phyloP scores from a whole-genome alignment of 129 eudicot genomes.

The Lactuca sativa region DNA sequence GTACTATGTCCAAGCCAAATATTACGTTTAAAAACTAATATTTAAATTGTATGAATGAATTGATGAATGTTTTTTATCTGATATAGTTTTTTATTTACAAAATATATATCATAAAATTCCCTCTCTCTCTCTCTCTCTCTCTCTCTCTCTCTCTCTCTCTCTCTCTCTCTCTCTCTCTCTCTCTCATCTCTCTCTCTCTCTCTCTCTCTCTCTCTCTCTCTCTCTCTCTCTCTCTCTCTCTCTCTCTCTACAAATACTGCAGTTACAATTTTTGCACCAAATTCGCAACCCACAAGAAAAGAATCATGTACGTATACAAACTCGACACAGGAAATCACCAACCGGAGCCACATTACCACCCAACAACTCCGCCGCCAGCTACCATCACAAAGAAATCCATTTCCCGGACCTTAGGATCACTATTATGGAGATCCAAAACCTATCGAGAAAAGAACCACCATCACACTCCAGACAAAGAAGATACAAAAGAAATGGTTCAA shows the following conservation, averaged over 20 bases:
- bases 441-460: conserved; percentile 25
- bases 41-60: background rate
- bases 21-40: too few relatives aligned
- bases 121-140: background rate
- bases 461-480: conserved; percentile 14
- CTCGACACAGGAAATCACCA: conserved; percentile 44
- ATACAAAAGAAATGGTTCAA: conserved; percentile 33
- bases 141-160: too few relatives aligned
- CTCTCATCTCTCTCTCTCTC: background rate
- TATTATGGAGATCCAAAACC: conserved; percentile 46
- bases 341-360: conserved; percentile 32
- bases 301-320: conserved; percentile 61
- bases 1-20: too few relatives aligned
- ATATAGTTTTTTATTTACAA: background rate
- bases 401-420: conserved; percentile 31
- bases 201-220: background rate
- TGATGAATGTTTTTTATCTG: background rate
- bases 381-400: conserved; percentile 36
- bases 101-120: background rate
- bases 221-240: background rate
- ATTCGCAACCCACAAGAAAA: conserved; percentile 37
- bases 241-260: conserved; percentile 4
- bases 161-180: background rate
- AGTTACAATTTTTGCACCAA: conserved; percentile 7
- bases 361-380: conserved; percentile 29